Percentiles rank a stretch among this genome's conserved stretches.
Evolutionary conservation across 2,329 filamentous ascomycete genomes (phyloP).

Genomic region (Pseudopithomyces maydicus): DNA sequence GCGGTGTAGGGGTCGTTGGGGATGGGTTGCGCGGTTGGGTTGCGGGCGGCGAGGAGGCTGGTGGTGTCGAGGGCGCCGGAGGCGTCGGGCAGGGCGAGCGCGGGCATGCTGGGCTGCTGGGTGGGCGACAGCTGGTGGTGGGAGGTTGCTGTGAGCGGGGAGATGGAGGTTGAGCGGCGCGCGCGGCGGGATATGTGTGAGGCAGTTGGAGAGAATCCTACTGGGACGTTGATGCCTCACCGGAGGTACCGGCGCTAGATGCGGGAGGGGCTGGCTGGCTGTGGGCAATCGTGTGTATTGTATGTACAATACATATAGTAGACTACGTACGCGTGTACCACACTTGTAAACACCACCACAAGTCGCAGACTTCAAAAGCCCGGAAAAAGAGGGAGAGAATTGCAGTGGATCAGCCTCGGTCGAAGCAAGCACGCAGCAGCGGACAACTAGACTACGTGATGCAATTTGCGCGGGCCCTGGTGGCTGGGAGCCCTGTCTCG

Average conservation of each 20-base stretch:
- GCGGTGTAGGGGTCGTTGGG: conserved; percentile 14
- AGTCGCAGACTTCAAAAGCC: conserved; percentile 8
- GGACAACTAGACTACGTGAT: conserved; percentile 33
- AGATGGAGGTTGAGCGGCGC: conserved; percentile 12
- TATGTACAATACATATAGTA: too few relatives aligned
- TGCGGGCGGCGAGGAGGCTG: conserved; percentile 21
- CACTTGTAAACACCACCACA: conserved; percentile 4
- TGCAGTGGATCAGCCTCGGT: conserved; percentile 15
- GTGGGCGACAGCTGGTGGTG: background rate
- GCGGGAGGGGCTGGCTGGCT: conserved; percentile 21
- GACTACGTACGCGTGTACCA: too few relatives aligned
- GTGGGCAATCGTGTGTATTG: too few relatives aligned
- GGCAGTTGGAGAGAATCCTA: conserved; percentile 15
- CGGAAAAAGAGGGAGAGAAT: conserved; percentile 16
- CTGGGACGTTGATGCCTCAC: conserved; percentile 18
- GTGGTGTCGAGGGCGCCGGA: conserved; percentile 20
- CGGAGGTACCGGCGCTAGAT: conserved; percentile 28
- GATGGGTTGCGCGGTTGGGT: conserved; percentile 20
- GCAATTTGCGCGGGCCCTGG: conserved; percentile 27
- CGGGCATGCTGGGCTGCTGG: conserved; percentile 32
- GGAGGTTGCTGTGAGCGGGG: conserved; percentile 5
- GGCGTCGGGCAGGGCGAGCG: conserved; percentile 23
- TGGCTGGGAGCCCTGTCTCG: conserved; percentile 28
- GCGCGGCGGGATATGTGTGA: conserved; percentile 19
- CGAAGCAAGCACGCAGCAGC: background rate